Conservation (phyloP, 106 monocot species). For the Ottelia alismoides region DNA sequence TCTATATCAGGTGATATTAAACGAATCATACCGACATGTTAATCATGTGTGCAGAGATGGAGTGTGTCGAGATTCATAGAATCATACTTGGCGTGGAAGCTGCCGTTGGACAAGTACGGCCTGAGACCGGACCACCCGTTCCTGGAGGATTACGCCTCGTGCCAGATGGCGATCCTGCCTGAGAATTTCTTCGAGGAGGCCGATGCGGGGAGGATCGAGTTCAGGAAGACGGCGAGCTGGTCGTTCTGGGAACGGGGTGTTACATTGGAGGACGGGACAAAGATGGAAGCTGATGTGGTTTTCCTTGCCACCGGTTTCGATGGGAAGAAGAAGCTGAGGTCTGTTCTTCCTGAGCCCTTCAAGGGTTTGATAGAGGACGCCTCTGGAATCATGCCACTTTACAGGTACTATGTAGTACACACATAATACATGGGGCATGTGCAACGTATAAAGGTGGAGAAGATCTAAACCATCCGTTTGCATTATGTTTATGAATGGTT, state of each 20-base stretch:
- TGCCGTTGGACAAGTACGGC: constrained; percentile 63
- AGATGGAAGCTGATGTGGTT: constrained; percentile 69
- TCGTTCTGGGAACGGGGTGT: constrained; percentile 68
- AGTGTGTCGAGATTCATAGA: constrained; percentile 80
- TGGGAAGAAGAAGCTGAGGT: constrained; percentile 69
- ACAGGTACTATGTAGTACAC: too few species aligned
- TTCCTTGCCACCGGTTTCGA: constrained; percentile 88
- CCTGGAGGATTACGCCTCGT: constrained; percentile 67
- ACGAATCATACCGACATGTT: too few species aligned
- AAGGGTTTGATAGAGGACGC: constrained; percentile 32
- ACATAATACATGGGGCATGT: too few species aligned
- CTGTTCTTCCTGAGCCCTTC: constrained; percentile 58
- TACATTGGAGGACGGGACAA: constrained; percentile 46
- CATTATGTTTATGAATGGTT: too few species aligned
- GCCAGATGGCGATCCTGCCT: constrained; percentile 79
- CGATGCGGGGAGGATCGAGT: constrained; percentile 47
- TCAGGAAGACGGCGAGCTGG: constrained; percentile 33
- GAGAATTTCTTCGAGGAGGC: constrained; percentile 75
- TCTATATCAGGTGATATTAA: too few species aligned
- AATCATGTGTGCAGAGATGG: constrained; percentile 17
- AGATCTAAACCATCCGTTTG: too few species aligned
- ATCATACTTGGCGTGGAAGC: constrained; percentile 65
- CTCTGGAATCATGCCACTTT: constrained; percentile 72
- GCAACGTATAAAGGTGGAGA: too few species aligned
- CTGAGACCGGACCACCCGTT: constrained; percentile 69